Evolutionary conservation across 2,329 filamentous ascomycete species (phyloP).

Genomic region (Sphaerulina musiva): DNA sequence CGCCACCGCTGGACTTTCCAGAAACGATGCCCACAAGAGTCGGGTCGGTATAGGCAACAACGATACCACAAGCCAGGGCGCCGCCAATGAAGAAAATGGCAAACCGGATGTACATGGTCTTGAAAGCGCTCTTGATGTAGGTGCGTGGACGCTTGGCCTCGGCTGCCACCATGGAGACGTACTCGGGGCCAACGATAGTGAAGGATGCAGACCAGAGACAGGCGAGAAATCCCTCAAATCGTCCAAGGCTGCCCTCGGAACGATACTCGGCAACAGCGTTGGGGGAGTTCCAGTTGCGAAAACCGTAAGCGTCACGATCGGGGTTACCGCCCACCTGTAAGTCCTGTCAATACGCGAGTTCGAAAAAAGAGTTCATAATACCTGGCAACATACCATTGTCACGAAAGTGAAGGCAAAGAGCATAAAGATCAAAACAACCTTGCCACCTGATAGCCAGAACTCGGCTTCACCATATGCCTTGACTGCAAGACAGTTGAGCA

Average conservation of each 20-base stretch:
- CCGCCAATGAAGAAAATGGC: slow-evolving; percentile 46
- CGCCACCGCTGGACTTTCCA: slow-evolving; percentile 19
- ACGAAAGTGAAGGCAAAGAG: slow-evolving; percentile 31
- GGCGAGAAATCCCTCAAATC: slow-evolving; percentile 34
- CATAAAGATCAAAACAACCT: slow-evolving; percentile 29
- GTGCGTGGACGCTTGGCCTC: slow-evolving; percentile 43
- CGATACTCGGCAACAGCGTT: slow-evolving; percentile 30
- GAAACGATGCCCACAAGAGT: slow-evolving; percentile 26
- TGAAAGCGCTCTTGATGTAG: slow-evolving; percentile 46
- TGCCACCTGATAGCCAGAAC: slow-evolving; percentile 50
- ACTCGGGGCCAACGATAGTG: slow-evolving; percentile 40
- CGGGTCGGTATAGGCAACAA: slow-evolving; percentile 35
- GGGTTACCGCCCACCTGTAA: slow-evolving; percentile 29
- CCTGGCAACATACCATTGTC: slow-evolving; percentile 28
- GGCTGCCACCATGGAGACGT: slow-evolving; percentile 45
- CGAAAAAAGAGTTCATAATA: background rate
- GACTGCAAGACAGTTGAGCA: slow-evolving; percentile 42
- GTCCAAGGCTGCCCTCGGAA: slow-evolving; percentile 27
- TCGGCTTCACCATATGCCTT: slow-evolving; percentile 42
- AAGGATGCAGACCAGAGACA: slow-evolving; percentile 37
- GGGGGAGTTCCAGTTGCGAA: slow-evolving; percentile 38
- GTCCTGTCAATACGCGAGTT: background rate
- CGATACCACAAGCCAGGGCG: slow-evolving; percentile 42
- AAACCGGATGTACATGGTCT: slow-evolving; percentile 45
- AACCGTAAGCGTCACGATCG: slow-evolving; percentile 36